Evolutionary conservation across 352 stramenopile species (phyloP), one percentile per base, ranked within the genome.

Genomic region (Phytophthora podocarpi): DNA sequence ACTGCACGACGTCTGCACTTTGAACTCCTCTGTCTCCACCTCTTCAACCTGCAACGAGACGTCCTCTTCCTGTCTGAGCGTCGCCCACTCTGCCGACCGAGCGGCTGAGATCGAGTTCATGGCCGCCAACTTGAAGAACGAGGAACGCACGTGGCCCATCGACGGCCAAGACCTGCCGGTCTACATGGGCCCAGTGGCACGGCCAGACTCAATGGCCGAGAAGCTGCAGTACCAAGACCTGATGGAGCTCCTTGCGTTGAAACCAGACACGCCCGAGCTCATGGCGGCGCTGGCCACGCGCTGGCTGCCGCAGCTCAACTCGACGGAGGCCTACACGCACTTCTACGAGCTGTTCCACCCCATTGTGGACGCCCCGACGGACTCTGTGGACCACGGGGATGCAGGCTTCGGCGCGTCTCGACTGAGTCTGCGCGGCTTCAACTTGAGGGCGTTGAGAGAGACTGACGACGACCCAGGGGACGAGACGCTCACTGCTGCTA

Each of bases 361-460:
- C 28, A 52, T 76, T n/a, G 46, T 59, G 49, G 36, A 64, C 46
- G 42, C 45, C 3, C 63, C 63, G 0, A 24, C 31, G 21, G 63
- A 69, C 27, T 53, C 51, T 4, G 58, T 64, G 13, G 67, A 87
- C 59, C 69, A 73, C 10, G 73, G 59, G 20, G 75, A 85, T 49
- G 70, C 34, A 11, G 61, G 46, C 46, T 82, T 85, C 43, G 78
- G 73, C 2, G 59, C 54, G 23, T 69, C 79, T 46, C 70, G 78
- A 12, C 34, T 80, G 23, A 72, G 70, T 48, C 48, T 82, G n/a
- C 79, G 80, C 11, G 67, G 70, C 28, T 85, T 85, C 58, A 78
- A 61, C 13, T 48, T 87, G 34, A 56, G 58, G 8, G 72, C 65
- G 10, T 28, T 64, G 4, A n/a, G n/a, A 16, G 36, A 59, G 2